Evolutionary conservation across 1,284 basidiomycete genomes (phyloP).

Genomic region (Melampsora americana): DNA sequence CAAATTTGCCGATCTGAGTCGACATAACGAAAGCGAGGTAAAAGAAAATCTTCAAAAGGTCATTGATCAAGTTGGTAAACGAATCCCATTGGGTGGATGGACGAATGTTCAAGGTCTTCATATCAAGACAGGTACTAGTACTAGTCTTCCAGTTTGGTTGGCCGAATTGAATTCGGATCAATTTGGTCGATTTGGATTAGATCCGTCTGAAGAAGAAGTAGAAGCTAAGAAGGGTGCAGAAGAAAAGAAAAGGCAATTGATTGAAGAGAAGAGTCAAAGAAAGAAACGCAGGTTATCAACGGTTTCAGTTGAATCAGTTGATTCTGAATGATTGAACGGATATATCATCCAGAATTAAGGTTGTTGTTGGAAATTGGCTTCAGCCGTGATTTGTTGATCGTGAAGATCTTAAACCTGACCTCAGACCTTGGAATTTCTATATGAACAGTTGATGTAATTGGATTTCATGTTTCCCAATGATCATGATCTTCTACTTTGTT

Average conservation of each 20-base stretch:
- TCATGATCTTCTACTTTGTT: no score
- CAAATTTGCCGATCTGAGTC: conserved; percentile 70
- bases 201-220: conserved; percentile 55
- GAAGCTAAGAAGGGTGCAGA: conserved; percentile 52
- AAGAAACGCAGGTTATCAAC: conserved; percentile 8
- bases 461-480: no score
- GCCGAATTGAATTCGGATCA: conserved; percentile 65
- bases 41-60: conserved; percentile 74
- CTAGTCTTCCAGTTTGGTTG: conserved; percentile 85
- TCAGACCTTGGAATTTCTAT: no score
- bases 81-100: conserved; percentile 74
- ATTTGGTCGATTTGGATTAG: conserved; percentile 65
- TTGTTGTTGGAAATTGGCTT: no score
- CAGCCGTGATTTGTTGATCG: no score
- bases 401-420: no score
- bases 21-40: conserved; percentile 70
- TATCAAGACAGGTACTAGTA: conserved; percentile 82
- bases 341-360: no score
- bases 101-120: conserved; percentile 84
- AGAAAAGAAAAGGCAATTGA: conserved; percentile 42
- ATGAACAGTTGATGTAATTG: no score
- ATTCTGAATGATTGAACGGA: no score
- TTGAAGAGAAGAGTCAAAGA: conserved; percentile 45
- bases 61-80: conserved; percentile 69
- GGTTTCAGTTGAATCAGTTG: not conserved